Percentiles rank a stretch among this genome's conserved stretches.
Conservation (phyloP, 2,329 filamentous ascomycete species). For the Scopulariopsis brevicaulis region DNA sequence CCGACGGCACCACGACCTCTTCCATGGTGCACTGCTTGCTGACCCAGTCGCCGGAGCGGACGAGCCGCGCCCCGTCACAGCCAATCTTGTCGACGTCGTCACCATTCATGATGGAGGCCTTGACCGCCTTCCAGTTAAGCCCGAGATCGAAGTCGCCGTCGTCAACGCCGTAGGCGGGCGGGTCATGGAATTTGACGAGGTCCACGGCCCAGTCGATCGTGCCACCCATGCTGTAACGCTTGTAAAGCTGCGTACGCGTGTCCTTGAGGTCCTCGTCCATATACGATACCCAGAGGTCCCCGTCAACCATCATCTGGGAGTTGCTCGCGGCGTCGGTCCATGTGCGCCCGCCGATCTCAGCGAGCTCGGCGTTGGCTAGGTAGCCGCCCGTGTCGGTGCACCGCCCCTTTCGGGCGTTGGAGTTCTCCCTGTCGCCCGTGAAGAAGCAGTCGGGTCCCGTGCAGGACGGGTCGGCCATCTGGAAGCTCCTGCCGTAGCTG, state of each 20-base stretch:
- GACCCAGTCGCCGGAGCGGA: too few species aligned
- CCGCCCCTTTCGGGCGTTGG: slow-evolving; percentile 11
- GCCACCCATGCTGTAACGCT: slow-evolving; percentile 12
- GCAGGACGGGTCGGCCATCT: slow-evolving; percentile 18
- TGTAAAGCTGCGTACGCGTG: slow-evolving; percentile 5
- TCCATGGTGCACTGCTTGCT: too few species aligned
- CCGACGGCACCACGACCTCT: too few species aligned
- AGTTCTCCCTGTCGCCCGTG: slow-evolving; percentile 8
- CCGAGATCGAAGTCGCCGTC: not conserved
- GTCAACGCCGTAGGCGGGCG: not conserved
- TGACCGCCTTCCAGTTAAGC: too few species aligned
- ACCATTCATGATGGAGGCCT: too few species aligned
- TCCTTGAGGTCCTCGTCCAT: slow-evolving; percentile 12
- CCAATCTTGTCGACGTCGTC: too few species aligned
- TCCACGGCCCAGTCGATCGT: slow-evolving; percentile 15
- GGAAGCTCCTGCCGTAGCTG: slow-evolving; percentile 20
- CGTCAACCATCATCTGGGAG: slow-evolving; percentile 11
- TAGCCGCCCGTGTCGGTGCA: slow-evolving; percentile 19
- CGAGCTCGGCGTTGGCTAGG: slow-evolving; percentile 7
- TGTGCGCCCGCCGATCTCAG: not conserved
- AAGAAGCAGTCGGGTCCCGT: slow-evolving; percentile 13
- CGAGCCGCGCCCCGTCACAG: too few species aligned
- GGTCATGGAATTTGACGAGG: slow-evolving; percentile 1
- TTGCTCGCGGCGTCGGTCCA: not conserved
- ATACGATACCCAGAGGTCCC: slow-evolving; percentile 12